These are phyloP conservation scores for Raddia distichophylla DNA, from an alignment of 176 grass and related monocot species.

Conservation along the genomic window DNA sequence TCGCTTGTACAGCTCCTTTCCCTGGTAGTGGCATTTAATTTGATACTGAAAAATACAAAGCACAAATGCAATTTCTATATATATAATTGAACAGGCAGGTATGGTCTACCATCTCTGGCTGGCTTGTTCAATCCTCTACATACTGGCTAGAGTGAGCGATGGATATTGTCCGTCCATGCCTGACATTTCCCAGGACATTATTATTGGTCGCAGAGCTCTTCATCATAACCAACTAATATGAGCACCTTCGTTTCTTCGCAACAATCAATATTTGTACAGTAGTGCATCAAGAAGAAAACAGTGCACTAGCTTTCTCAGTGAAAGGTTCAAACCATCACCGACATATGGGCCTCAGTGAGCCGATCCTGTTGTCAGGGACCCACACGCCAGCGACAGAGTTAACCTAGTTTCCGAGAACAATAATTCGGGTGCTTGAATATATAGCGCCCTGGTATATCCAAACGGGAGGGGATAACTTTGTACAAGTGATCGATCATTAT, in stretches of 20 bases:
- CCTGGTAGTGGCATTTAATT: too few species aligned
- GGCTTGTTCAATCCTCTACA: conserved; percentile 24
- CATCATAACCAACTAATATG: conserved; percentile 22
- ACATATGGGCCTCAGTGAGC: background rate
- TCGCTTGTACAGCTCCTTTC: too few species aligned
- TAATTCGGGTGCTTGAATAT: background rate
- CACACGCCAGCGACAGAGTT: background rate
- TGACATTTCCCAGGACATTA: conserved; percentile 20
- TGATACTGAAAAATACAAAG: conserved; percentile 16
- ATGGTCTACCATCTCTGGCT: background rate
- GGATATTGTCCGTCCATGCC: background rate
- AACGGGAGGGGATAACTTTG: background rate
- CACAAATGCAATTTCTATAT: background rate
- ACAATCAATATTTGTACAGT: conserved; percentile 1
- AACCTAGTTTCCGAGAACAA: background rate
- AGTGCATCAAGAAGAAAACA: background rate
- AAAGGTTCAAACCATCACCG: background rate
- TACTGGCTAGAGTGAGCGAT: conserved; percentile 38
- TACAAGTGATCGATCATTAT: background rate
- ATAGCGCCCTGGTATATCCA: background rate
- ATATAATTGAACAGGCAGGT: background rate
- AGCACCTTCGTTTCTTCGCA: background rate
- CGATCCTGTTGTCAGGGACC: background rate
- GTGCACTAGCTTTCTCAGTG: too few species aligned
- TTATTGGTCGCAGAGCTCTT: background rate